Percentiles rank a stretch among this genome's conserved stretches.
These are phyloP conservation scores for Eucalyptus rudis DNA, from an alignment of 345 rosid species.

Conservation along the genomic window DNA sequence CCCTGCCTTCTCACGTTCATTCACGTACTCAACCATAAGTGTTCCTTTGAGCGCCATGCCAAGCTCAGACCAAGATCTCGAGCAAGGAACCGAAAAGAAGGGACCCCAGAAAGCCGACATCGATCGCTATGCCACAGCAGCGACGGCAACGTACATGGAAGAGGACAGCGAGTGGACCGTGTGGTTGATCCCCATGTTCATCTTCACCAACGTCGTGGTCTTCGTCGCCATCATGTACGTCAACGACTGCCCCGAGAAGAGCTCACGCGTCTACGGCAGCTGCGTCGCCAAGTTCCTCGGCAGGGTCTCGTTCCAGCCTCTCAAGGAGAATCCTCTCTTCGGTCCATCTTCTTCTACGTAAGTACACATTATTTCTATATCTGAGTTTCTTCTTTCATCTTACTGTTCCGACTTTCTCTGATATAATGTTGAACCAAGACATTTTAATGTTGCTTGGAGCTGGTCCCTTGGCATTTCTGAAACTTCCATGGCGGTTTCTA, in stretches of 20 bases:
- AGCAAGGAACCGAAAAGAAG: background rate
- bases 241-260: constrained; percentile 68
- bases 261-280: background rate
- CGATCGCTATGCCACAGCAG: background rate
- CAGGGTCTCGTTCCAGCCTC: constrained; percentile 72
- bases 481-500: background rate
- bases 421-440: background rate
- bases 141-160: background rate
- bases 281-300: constrained; percentile 72
- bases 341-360: constrained; percentile 88
- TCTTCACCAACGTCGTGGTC: constrained; percentile 47
- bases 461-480: background rate
- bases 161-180: constrained; percentile 54
- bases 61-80: constrained; percentile 27
- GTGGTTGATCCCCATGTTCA: constrained; percentile 72
- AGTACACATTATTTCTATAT: constrained; percentile 1
- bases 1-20: background rate
- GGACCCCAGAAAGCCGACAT: background rate
- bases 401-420: background rate
- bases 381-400: background rate
- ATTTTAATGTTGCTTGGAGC: background rate
- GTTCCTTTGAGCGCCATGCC: background rate
- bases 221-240: constrained; percentile 62
- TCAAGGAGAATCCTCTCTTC: constrained; percentile 75
- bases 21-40: background rate